A percentile compares a stretch with the other conserved stretches of the same genome.
These are phyloP conservation scores for Baorangia bicolor DNA, from an alignment of 768 basidiomycete genomes.

Conservation along the genomic window DNA sequence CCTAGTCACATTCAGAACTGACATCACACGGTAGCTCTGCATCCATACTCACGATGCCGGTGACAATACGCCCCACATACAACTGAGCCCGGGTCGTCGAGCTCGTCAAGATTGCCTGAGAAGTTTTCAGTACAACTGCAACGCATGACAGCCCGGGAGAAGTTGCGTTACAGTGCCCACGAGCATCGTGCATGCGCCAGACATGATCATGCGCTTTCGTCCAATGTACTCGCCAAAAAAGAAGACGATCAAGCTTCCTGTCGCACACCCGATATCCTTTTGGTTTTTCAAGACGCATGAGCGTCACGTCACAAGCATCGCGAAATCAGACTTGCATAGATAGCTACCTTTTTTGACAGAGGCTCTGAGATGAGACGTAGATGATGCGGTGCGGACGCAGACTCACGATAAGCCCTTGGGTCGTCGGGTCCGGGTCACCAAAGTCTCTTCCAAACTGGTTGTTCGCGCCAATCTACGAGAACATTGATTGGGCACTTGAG, in stretches of 20 bases:
- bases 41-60: neutral
- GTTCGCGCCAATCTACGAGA: neutral
- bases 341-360: neutral
- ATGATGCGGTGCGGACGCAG: neutral
- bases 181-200: neutral
- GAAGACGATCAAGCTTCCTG: neutral
- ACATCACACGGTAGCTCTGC: neutral
- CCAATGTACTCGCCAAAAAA: neutral
- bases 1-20: neutral
- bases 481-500: neutral
- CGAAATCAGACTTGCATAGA: neutral
- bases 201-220: neutral
- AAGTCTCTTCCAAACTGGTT: neutral
- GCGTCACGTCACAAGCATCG: neutral
- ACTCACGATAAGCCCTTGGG: neutral
- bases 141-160: neutral
- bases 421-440: neutral
- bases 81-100: neutral
- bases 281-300: neutral
- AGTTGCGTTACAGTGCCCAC: neutral
- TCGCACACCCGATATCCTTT: neutral
- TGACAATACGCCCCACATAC: neutral
- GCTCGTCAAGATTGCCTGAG: neutral
- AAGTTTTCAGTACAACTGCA: neutral
- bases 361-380: neutral